phyloP scores from a whole-genome alignment of 1,284 basidiomycete genomes.

The Somion occarium region DNA sequence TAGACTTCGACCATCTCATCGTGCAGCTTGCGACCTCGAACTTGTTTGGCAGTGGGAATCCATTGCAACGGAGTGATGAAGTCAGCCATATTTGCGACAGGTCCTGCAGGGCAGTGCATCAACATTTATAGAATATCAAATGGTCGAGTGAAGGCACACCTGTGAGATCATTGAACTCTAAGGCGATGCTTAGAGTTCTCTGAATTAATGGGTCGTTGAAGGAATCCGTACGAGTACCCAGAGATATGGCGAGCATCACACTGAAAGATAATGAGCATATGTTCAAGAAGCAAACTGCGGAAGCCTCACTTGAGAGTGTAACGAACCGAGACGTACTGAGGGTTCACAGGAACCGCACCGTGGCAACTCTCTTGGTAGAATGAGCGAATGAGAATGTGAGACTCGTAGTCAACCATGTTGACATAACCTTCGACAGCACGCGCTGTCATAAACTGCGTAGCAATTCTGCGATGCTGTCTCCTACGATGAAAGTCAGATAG shows the following conservation, averaged over 20 bases:
- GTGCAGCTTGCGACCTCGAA: constrained; percentile 29
- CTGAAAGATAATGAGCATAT: constrained; percentile 6
- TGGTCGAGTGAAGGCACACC: constrained; percentile 16
- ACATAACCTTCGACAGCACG: constrained; percentile 32
- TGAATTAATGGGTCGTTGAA: constrained; percentile 28
- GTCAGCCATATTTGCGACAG: constrained; percentile 37
- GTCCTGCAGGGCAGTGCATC: constrained; percentile 23
- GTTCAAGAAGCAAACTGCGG: background rate
- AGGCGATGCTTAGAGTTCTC: constrained; percentile 26
- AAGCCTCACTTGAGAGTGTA: constrained; percentile 28
- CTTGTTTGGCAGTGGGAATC: constrained; percentile 29
- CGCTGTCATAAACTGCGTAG: constrained; percentile 26
- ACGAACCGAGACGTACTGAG: constrained; percentile 29
- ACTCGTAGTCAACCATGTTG: constrained; percentile 31
- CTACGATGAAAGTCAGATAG: constrained; percentile 16
- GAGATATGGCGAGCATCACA: constrained; percentile 34
- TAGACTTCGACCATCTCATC: constrained; percentile 29
- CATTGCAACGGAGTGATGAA: constrained; percentile 36
- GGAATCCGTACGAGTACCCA: constrained; percentile 31
- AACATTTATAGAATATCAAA: constrained; percentile 13
- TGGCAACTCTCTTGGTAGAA: constrained; percentile 25
- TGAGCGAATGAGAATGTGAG: constrained; percentile 30
- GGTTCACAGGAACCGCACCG: constrained; percentile 29
- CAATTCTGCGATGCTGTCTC: constrained; percentile 37
- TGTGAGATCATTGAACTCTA: constrained; percentile 32